These are phyloP conservation scores for Metrosideros polymorpha DNA, from an alignment of 441 rosid species.

Conservation along the genomic window DNA sequence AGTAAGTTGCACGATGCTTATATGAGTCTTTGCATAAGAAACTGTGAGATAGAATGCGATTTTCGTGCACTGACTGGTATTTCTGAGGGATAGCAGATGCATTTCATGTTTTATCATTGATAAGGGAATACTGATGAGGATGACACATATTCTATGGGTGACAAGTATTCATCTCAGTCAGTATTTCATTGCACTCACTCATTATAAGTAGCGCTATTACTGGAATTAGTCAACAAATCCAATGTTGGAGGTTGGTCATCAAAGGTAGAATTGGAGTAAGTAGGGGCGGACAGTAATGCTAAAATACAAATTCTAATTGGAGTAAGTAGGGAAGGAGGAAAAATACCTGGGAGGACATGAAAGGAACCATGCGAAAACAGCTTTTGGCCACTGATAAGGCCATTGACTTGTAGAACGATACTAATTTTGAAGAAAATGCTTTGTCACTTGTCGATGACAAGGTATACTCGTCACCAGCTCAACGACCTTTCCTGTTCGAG, in stretches of 20 bases:
- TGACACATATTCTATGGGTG: not conserved
- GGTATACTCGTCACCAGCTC: not conserved
- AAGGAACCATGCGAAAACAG: not conserved
- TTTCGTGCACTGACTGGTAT: not conserved
- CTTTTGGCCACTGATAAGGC: not conserved
- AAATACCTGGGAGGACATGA: not conserved
- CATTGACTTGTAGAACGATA: not conserved
- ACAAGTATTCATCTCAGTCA: not conserved
- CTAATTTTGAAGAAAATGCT: not conserved
- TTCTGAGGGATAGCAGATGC: not conserved
- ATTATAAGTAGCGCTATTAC: not conserved
- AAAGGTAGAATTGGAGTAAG: not conserved
- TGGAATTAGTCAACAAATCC: not conserved
- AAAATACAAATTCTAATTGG: not conserved
- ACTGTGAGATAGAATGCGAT: not conserved
- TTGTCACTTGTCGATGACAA: not conserved
- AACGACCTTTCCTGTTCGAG: not conserved
- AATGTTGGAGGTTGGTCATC: not conserved
- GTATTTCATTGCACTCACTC: not conserved
- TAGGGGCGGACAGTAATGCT: not conserved
- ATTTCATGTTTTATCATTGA: not conserved
- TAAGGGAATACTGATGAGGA: not conserved
- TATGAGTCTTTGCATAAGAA: not conserved
- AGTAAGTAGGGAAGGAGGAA: not conserved
- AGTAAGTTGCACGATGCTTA: not conserved